Evolutionary conservation across 306 rosid species (phyloP), one percentile per base, ranked within the genome.

Genomic region (Carpinus fangiana): DNA sequence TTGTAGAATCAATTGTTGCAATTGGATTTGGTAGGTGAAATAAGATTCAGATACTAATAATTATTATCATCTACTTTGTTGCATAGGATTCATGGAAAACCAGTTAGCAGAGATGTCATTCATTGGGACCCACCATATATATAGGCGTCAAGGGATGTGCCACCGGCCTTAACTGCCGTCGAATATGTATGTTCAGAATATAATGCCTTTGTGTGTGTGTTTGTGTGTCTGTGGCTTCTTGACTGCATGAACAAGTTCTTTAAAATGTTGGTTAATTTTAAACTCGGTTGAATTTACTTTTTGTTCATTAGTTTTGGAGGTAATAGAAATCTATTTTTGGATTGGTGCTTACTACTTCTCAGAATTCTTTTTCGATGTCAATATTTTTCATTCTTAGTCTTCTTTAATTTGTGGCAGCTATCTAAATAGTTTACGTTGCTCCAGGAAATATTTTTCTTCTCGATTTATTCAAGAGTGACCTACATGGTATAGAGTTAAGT

Each of bases 141-240:
- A 89, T 73, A 90, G 98, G 86, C 92, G 98, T 45, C 96, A 92
- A 81, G 98, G 98, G 78, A 92, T 94, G 98, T 92, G 93, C 86
- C 93, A 96, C 52, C 89, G 98, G 83, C 97, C 92, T 83, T 94
- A 18, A 60, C 74, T 79, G 96, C 81, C 54, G 83, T 94, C 76
- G 98, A 94, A 88, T 79, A 74, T 57, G 99, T 93, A 86, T 81
- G 90, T 83, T 73, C 76, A 66, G 53, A 66, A 47, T 74, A 62
- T 74, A 53, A 71, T 85, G 21, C 68, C 23, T 79, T 65, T 66
- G 20, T 70, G 36, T 67, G 66, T 56, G 68, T 4, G 46, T 38
- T 5, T 31, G 46, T 31, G 47, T 65, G 11, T 65, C 10, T 16
- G 2, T 65, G 71, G 46, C 31, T 59, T 59, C 17, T n/a, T 4